Base-by-base conservation (phyloP, 2,329 filamentous ascomycete species). In the Hypomyces perniciosus region DNA sequence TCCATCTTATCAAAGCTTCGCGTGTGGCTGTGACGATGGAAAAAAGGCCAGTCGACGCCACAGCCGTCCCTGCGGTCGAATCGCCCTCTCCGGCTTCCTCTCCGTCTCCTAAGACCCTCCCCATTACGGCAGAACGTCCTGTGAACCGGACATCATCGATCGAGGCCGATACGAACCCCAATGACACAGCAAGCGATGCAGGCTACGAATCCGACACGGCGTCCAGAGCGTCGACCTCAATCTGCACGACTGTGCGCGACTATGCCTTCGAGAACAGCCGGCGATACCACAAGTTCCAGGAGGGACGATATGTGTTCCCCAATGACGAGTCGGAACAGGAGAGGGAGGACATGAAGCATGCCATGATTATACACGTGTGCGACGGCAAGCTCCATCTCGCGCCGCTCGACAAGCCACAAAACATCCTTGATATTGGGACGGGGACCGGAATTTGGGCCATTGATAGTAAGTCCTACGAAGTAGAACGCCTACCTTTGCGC, bases 311-410 rank as follows among this genome's bases (percentile, higher is more conserved):
- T 34, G 61, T 65, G 29, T 67, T 70, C 49, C 68, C 68, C 12
- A 73, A 75, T 51, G 72, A 75, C 48, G 66, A 72, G n/a, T 56
- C 62, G 3, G 72, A 75, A 54, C 72, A 73, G 55, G 69, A 70
- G 53, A 60, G 73, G 26, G 71, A 74, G 56, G 68, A 69, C 51
- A 72, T 70, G 65, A 66, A 70, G 52, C 70, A 74, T 46, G 66
- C 69, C 26, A 67, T 71, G 57, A 55, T 67, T 3, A 56, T 72
- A 27, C 56, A 61, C 37, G 49, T 72, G 5, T 61, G 65, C 9
- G 63, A 67, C 2, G 69, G 68, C 1, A 60, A 62, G 44, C 63
- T 77, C 10, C 69, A 72, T 49, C 66, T 68, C 47, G 67, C 73
- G 29, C 74, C 73, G 1, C 57, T 78, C 3, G 61, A 68, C 9